phyloP scores from a whole-genome alignment of 2,329 filamentous ascomycete species.

The Colletotrichum lupini region DNA sequence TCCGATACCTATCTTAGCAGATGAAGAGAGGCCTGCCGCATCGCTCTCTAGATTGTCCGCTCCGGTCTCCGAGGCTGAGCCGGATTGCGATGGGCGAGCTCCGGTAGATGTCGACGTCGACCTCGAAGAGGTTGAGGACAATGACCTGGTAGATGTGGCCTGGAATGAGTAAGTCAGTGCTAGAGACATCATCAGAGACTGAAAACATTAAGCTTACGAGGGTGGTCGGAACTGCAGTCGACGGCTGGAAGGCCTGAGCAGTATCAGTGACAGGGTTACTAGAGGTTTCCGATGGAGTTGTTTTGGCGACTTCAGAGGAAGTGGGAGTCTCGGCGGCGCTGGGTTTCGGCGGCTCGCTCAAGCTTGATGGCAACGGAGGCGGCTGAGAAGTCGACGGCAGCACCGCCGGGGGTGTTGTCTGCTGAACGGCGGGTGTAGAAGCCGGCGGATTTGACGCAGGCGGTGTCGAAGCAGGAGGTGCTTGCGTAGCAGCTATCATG shows the following conservation, averaged over 20 bases:
- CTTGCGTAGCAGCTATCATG: conserved; percentile 17
- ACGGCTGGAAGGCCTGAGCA: conserved; percentile 34
- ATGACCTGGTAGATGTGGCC: conserved; percentile 19
- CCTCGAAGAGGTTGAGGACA: conserved; percentile 13
- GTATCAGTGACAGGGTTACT: background rate
- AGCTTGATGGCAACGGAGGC: conserved; percentile 3
- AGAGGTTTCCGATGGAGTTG: background rate
- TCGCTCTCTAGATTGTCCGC: conserved; percentile 6
- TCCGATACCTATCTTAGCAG: conserved; percentile 61
- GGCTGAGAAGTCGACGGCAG: background rate
- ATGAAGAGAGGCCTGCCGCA: conserved; percentile 49
- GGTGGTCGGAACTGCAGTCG: conserved; percentile 25
- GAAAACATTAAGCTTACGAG: conserved; percentile 6
- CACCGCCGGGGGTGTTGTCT: conserved; percentile 9
- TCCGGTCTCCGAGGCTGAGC: conserved; percentile 8
- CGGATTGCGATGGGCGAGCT: conserved; percentile 13
- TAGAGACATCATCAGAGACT: background rate
- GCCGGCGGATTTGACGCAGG: conserved; percentile 4
- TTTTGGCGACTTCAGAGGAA: background rate
- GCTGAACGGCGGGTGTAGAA: conserved; percentile 6
- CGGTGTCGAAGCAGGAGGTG: conserved; percentile 15
- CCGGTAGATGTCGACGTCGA: conserved; percentile 32
- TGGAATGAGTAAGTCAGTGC: background rate
- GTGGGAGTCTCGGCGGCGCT: background rate
- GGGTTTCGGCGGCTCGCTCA: background rate